A percentile compares a stretch with the other conserved stretches of the same genome.
These are phyloP conservation scores for Epichloe baconii DNA, from an alignment of 2,329 filamentous ascomycete genomes.

Conservation along the genomic window DNA sequence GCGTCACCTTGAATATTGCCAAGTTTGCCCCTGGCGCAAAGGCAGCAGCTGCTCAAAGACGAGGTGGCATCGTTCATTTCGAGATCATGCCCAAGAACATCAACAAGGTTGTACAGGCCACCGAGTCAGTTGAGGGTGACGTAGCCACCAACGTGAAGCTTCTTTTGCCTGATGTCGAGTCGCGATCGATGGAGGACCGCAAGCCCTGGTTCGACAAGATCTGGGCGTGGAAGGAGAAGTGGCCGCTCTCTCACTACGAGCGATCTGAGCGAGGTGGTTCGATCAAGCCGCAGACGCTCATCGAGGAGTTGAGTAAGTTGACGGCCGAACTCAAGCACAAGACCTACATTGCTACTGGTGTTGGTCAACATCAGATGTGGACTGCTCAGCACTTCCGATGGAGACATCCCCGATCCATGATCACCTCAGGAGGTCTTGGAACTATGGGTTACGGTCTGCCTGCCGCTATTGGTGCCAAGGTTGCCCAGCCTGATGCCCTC, in stretches of 20 bases:
- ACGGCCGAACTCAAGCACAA: slow-evolving; percentile 68
- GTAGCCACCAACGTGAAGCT: slow-evolving; percentile 64
- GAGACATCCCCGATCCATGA: slow-evolving; percentile 82
- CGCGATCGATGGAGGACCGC: slow-evolving; percentile 49
- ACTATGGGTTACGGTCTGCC: slow-evolving; percentile 89
- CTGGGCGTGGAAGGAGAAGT: slow-evolving; percentile 77
- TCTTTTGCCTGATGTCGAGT: slow-evolving; percentile 60
- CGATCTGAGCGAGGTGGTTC: slow-evolving; percentile 59
- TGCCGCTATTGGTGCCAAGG: slow-evolving; percentile 87
- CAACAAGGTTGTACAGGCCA: slow-evolving; percentile 97
- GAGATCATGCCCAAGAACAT: slow-evolving; percentile 99
- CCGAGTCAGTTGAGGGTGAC: slow-evolving; percentile 88
- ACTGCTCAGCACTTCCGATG: slow-evolving; percentile 92
- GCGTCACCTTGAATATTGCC: slow-evolving; percentile 67
- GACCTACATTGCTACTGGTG: slow-evolving; percentile 84
- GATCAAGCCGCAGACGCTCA: slow-evolving; percentile 91
- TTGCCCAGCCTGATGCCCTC: slow-evolving; percentile 56
- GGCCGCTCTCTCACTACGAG: slow-evolving; percentile 75
- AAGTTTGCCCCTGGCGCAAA: slow-evolving; percentile 87
- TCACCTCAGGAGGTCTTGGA: slow-evolving; percentile 85
- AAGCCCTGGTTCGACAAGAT: slow-evolving; percentile 86
- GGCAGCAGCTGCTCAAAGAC: slow-evolving; percentile 67
- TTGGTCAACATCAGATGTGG: slow-evolving; percentile 99
- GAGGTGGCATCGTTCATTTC: slow-evolving; percentile 93
- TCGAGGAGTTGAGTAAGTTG: slow-evolving; percentile 78